Base-by-base conservation (phyloP, 148 eudicot genomes). In the Camellia lanceoleosa region DNA sequence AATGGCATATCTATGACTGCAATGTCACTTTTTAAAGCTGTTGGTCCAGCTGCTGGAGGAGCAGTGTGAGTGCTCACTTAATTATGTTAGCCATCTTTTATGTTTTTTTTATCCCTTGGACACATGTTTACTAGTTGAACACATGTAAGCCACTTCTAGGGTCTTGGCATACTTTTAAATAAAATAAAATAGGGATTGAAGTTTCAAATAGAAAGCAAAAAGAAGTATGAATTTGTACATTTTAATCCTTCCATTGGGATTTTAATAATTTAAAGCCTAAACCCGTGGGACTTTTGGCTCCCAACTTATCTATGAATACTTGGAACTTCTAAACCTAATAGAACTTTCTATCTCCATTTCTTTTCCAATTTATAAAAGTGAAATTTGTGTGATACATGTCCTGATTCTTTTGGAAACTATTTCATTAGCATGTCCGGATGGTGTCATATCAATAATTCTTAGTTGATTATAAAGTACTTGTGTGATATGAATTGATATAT, bases 41-140 rank as follows among this genome's bases (percentile, higher is more conserved):
- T 73, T 62, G 98, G 94, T 67, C 98, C 98, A 15, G 89, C 93
- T 30, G 86, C 83, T 59, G 98, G 89, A 65, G 98, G 98, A 79
- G 88, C 89, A 75, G 44, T 92, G 98, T 94, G 84, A 81, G 97
- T 89, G 3, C 14, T 74, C 63, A 23, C 16, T 30, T 66, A 42
- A 19, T 30, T 16, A 20, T 72, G n/a, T 23, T 51, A 44, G 19
- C 47, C 63, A 60, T 47, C 5, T 73, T 41, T 18, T 16, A 7
- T 18, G 11, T 5, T 12, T 49, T 49, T n/a, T 44, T 63, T 54
- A 66, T 30, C 9, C 4, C 51, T 11, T 14, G 42, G 62, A 41
- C 18, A 9, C 47, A 73, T 54, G n/a, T 15, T 42, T 15, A 74
- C 38, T 30, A 30, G 38, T 30, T 30, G 38, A 30, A 30, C 38